Evolutionary conservation across 176 grass and related monocot species (phyloP).

Genomic region (Coix lacrymajobi): DNA sequence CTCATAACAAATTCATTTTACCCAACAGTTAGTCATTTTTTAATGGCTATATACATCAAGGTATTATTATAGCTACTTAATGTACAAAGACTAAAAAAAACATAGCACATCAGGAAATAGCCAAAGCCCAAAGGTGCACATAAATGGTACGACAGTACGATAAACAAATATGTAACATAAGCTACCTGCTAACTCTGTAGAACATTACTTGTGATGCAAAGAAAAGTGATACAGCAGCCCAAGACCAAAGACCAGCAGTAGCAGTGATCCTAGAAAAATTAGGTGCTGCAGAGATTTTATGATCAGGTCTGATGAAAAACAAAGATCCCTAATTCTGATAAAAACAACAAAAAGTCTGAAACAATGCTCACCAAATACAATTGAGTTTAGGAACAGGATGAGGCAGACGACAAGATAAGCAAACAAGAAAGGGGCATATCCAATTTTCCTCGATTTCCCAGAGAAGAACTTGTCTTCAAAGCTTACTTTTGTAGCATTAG

Average conservation of each 20-base stretch:
- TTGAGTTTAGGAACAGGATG: slow-evolving; percentile 79
- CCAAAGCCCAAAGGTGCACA: slow-evolving; percentile 1
- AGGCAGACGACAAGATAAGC: slow-evolving; percentile 47
- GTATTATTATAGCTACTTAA: neutral
- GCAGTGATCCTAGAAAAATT: slow-evolving; percentile 78
- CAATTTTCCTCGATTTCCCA: slow-evolving; percentile 54
- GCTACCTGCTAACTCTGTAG: slow-evolving; percentile 90
- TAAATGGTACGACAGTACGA: neutral
- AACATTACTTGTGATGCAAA: slow-evolving; percentile 74
- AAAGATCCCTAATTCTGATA: slow-evolving; percentile 10
- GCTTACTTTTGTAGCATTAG: slow-evolving; percentile 78
- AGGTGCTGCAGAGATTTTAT: slow-evolving; percentile 46
- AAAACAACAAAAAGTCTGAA: slow-evolving; percentile 5
- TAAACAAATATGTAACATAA: slow-evolving; percentile 15
- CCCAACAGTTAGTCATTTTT: neutral
- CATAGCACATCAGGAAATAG: neutral
- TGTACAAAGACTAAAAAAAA: neutral
- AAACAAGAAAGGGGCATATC: slow-evolving; percentile 84
- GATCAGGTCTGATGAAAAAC: slow-evolving; percentile 31
- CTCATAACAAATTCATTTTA: neutral
- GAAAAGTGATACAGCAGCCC: slow-evolving; percentile 73
- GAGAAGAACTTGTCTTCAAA: slow-evolving; percentile 68
- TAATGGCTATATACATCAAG: neutral
- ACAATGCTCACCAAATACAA: slow-evolving; percentile 62
- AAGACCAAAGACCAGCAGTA: slow-evolving; percentile 72